Conservation (phyloP, 306 rosid genomes). For the Heteromeles arbutifolia region DNA sequence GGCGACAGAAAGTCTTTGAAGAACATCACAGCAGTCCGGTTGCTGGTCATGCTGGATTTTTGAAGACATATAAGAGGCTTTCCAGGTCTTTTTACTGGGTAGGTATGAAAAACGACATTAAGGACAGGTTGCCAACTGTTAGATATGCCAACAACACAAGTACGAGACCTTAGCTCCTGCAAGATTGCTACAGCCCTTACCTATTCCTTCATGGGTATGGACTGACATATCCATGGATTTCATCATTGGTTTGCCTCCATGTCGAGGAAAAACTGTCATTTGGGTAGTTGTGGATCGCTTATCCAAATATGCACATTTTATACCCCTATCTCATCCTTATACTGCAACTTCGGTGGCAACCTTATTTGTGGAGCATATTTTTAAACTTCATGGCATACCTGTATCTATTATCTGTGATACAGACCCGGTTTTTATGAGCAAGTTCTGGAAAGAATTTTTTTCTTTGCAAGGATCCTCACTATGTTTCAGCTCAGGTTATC, state of each 20-base stretch:
- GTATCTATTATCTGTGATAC: neutral
- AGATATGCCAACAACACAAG: neutral
- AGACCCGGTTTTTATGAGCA: neutral
- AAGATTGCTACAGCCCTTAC: neutral
- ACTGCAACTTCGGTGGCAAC: neutral
- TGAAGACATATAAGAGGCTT: neutral
- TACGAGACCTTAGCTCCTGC: too few relatives aligned
- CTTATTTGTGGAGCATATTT: neutral
- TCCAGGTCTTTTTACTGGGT: neutral
- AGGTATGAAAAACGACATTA: neutral
- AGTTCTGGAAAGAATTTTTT: too few relatives aligned
- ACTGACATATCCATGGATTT: constrained; percentile 1
- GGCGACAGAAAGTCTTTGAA: neutral
- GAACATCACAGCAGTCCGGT: neutral
- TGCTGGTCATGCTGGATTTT: neutral
- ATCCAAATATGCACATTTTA: neutral
- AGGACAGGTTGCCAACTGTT: neutral
- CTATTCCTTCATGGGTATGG: neutral
- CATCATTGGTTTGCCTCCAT: neutral
- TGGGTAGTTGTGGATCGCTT: neutral
- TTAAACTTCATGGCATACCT: neutral
- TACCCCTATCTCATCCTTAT: neutral
- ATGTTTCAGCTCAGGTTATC: too few relatives aligned
- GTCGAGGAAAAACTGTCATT: neutral
- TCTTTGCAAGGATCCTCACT: too few relatives aligned